Conservation (phyloP, 352 stramenopile species). For the Phytophthora hybrid region DNA sequence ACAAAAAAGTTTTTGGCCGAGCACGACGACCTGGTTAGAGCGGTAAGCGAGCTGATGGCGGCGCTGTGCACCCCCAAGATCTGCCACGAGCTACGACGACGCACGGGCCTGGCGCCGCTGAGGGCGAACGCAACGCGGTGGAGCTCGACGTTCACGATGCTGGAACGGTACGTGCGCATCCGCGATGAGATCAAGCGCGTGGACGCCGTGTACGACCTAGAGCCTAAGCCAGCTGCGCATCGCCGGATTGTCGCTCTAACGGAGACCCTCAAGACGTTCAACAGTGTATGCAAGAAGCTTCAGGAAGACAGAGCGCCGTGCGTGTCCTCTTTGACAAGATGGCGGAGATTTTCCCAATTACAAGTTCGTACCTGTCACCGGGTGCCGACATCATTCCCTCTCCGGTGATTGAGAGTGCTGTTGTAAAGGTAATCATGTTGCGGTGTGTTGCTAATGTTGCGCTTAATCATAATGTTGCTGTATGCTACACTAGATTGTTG, state of each 20-base stretch:
- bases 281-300: conserved; percentile 12
- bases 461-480: too few species aligned
- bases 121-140: background rate
- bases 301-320: background rate
- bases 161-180: conserved; percentile 14
- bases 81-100: background rate
- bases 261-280: conserved; percentile 3
- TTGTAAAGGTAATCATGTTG: too few species aligned
- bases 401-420: too few species aligned
- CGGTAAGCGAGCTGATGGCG: background rate
- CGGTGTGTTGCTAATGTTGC: too few species aligned
- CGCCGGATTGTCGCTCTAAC: conserved; percentile 10
- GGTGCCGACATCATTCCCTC: too few species aligned
- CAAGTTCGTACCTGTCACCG: too few species aligned
- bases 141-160: conserved; percentile 4
- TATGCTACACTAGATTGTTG: too few species aligned
- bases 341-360: too few species aligned
- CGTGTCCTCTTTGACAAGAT: background rate
- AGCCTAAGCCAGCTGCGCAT: conserved; percentile 6
- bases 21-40: background rate
- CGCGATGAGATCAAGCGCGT: conserved; percentile 13
- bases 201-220: conserved; percentile 11
- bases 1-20: background rate
- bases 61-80: background rate
- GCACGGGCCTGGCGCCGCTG: conserved; percentile 2